phyloP scores from a whole-genome alignment of 2,329 filamentous ascomycete species.

The Thelonectria blattea region DNA sequence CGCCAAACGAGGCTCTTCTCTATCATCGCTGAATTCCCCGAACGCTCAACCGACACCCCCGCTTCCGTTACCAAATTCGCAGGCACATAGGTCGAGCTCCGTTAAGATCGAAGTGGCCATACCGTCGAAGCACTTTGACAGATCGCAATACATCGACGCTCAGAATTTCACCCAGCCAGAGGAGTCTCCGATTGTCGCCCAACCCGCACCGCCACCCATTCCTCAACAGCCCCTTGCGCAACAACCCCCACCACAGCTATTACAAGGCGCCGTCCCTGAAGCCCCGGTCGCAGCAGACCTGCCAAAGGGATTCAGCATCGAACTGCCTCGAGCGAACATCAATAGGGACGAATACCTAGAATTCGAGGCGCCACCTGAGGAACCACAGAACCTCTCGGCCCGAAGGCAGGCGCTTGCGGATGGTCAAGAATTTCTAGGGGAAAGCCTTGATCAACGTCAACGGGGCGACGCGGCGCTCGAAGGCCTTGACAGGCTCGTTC shows the following conservation, averaged over 20 bases:
- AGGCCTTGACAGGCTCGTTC: slow-evolving; percentile 72
- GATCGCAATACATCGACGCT: slow-evolving; percentile 45
- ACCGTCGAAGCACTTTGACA: slow-evolving; percentile 51
- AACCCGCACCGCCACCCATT: slow-evolving; percentile 14
- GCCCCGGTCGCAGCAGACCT: slow-evolving; percentile 15
- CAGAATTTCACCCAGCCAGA: slow-evolving; percentile 34
- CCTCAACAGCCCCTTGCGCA: slow-evolving; percentile 16
- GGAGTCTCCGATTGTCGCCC: slow-evolving; percentile 20
- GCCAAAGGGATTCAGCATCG: slow-evolving; percentile 47
- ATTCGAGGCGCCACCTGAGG: slow-evolving; percentile 53
- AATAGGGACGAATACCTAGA: slow-evolving; percentile 61
- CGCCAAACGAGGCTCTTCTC: slow-evolving; percentile 29
- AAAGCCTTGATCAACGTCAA: slow-evolving; percentile 79
- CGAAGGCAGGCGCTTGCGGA: slow-evolving; percentile 60
- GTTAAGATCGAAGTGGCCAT: slow-evolving; percentile 56
- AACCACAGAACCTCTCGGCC: slow-evolving; percentile 54
- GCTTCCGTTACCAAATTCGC: slow-evolving; percentile 31
- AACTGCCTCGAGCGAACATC: slow-evolving; percentile 52
- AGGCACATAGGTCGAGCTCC: slow-evolving; percentile 44
- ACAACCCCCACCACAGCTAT: slow-evolving; percentile 18
- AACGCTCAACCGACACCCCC: slow-evolving; percentile 23
- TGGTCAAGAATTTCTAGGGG: slow-evolving; percentile 62
- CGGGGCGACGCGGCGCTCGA: slow-evolving; percentile 77
- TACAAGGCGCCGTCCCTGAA: slow-evolving; percentile 12
- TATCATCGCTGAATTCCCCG: slow-evolving; percentile 30